These are phyloP conservation scores for Diaporthe ilicicola DNA, from an alignment of 2,329 filamentous ascomycete species.

Conservation along the genomic window DNA sequence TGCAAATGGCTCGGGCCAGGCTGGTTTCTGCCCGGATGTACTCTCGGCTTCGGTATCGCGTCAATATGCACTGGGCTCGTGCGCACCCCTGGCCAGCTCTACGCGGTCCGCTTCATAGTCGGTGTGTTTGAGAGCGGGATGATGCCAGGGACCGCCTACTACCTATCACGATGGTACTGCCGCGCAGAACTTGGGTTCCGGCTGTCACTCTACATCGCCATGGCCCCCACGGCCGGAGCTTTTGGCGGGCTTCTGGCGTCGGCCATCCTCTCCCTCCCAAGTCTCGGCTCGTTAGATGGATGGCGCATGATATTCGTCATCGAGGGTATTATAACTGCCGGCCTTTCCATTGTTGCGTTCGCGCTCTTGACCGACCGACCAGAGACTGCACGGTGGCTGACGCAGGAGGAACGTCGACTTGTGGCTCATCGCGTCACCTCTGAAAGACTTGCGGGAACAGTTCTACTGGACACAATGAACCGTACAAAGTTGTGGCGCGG, in stretches of 20 bases:
- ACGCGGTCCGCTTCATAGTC: conserved; percentile 65
- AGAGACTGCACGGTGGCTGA: conserved; percentile 71
- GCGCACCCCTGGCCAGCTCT: conserved; percentile 52
- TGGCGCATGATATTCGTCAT: conserved; percentile 79
- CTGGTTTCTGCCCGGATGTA: conserved; percentile 66
- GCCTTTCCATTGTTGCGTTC: conserved; percentile 64
- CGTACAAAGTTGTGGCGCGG: conserved; percentile 64
- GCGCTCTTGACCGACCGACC: conserved; percentile 73
- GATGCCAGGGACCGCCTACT: conserved; percentile 71
- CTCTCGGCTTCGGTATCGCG: conserved; percentile 63
- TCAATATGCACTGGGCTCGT: conserved; percentile 69
- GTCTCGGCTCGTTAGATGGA: conserved; percentile 61
- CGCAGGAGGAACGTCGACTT: conserved; percentile 67
- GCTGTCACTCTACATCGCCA: conserved; percentile 69
- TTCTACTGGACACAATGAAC: conserved; percentile 62
- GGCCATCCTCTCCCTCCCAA: conserved; percentile 66
- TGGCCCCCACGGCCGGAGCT: conserved; percentile 69
- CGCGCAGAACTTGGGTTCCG: conserved; percentile 68
- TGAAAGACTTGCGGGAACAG: conserved; percentile 65
- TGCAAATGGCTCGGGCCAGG: conserved; percentile 72
- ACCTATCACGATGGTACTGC: conserved; percentile 70
- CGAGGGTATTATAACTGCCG: conserved; percentile 69
- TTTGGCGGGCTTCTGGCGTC: conserved; percentile 71
- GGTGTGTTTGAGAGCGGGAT: conserved; percentile 71
- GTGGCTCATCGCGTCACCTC: conserved; percentile 71